These are phyloP conservation scores for Omphalotus olearius DNA, from an alignment of 1,284 basidiomycete species.

Conservation along the genomic window DNA sequence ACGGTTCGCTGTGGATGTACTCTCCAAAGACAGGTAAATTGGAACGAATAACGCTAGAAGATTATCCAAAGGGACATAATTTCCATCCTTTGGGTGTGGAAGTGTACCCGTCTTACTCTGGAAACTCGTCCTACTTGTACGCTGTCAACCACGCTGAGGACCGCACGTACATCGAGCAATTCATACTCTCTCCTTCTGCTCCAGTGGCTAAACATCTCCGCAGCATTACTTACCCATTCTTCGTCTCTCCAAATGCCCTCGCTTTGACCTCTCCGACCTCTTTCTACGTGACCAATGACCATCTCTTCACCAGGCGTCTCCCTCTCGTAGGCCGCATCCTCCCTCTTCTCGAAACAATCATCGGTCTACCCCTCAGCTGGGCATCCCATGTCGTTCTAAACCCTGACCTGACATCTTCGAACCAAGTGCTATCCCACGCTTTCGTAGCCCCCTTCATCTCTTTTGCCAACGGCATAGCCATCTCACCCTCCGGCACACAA, in stretches of 20 bases:
- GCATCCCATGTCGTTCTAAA: constrained; percentile 50
- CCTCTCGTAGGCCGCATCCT: constrained; percentile 45
- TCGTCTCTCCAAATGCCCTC: constrained; percentile 62
- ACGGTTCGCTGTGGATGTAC: constrained; percentile 45
- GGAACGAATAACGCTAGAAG: constrained; percentile 27
- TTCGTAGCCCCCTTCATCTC: constrained; percentile 45
- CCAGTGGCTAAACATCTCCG: constrained; percentile 46
- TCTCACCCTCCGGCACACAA: constrained; percentile 44
- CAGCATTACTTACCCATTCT: constrained; percentile 50
- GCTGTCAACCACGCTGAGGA: constrained; percentile 60
- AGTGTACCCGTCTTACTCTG: constrained; percentile 40
- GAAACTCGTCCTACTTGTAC: constrained; percentile 50
- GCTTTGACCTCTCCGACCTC: constrained; percentile 55
- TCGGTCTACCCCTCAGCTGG: constrained; percentile 55
- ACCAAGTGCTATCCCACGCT: constrained; percentile 27
- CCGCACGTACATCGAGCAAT: constrained; percentile 60
- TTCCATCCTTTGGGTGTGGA: constrained; percentile 60
- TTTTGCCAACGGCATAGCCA: constrained; percentile 64
- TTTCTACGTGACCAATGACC: constrained; percentile 70
- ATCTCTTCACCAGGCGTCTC: constrained; percentile 59
- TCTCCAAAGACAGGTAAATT: constrained; percentile 22
- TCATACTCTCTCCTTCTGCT: constrained; percentile 43
- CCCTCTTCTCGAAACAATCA: constrained; percentile 50
- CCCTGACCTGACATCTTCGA: constrained; percentile 20
- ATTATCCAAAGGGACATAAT: constrained; percentile 42